These are phyloP conservation scores for Pisolithus thermaeus DNA, from an alignment of 1,284 basidiomycete species.

Conservation along the genomic window DNA sequence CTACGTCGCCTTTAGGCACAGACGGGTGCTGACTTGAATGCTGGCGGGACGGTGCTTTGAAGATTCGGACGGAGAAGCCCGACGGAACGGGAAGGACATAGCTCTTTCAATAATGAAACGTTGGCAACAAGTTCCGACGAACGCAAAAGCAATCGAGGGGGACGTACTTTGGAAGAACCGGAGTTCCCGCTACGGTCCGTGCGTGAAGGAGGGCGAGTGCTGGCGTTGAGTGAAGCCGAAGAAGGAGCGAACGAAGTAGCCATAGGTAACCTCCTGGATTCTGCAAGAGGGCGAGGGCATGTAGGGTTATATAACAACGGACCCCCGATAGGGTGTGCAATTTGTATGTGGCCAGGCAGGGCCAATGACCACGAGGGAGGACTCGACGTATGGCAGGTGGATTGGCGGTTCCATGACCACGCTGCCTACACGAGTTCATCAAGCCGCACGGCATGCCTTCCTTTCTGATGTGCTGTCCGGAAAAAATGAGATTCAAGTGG, in stretches of 20 bases:
- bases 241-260: conserved; percentile 25
- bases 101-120: conserved; percentile 19
- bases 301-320: conserved; percentile 22
- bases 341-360: conserved; percentile 23
- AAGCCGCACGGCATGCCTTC: conserved; percentile 33
- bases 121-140: conserved; percentile 7
- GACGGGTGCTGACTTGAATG: conserved; percentile 30
- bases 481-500: conserved; percentile 32
- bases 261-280: conserved; percentile 20
- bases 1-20: conserved; percentile 37
- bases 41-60: conserved; percentile 38
- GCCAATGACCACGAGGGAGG: conserved; percentile 23
- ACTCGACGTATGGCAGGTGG: conserved; percentile 22
- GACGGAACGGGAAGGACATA: conserved; percentile 34
- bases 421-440: conserved; percentile 33
- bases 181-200: conserved; percentile 22
- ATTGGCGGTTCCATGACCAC: conserved; percentile 24
- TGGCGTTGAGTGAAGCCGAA: conserved; percentile 27
- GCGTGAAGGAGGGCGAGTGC: conserved; percentile 27
- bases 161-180: conserved; percentile 27
- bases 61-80: conserved; percentile 46
- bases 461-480: conserved; percentile 28
- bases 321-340: conserved; percentile 21
- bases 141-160: not conserved
- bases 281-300: conserved; percentile 24